Conservation (phyloP, 2,329 filamentous ascomycete species). For the Rhexocercosporidium sp. region DNA sequence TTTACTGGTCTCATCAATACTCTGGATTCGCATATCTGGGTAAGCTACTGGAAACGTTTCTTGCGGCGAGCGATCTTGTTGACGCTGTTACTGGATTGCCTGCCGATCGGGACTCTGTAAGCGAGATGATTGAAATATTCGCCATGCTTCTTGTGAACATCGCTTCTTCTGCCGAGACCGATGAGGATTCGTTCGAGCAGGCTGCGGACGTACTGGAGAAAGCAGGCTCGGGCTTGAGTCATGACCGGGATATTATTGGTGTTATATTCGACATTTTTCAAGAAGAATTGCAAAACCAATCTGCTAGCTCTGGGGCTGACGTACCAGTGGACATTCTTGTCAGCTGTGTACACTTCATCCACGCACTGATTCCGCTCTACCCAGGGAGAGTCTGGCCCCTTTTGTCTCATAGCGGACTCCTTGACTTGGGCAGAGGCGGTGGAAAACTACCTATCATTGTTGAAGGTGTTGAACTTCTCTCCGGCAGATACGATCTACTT, state of each 20-base stretch:
- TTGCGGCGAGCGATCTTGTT: constrained; percentile 57
- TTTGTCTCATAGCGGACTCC: constrained; percentile 78
- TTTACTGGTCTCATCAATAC: constrained; percentile 76
- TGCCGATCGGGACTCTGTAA: constrained; percentile 64
- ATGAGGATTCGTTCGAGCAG: constrained; percentile 42
- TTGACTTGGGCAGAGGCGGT: constrained; percentile 77
- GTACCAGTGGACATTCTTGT: constrained; percentile 64
- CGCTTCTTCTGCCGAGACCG: constrained; percentile 37
- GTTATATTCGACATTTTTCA: constrained; percentile 89
- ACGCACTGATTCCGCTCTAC: constrained; percentile 71
- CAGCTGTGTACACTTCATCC: constrained; percentile 80
- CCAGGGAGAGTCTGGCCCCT: constrained; percentile 91
- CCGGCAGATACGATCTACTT: constrained; percentile 78
- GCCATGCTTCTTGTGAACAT: constrained; percentile 66
- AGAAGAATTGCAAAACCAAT: constrained; percentile 57
- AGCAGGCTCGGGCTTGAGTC: constrained; percentile 58
- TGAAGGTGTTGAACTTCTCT: constrained; percentile 79
- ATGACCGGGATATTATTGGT: constrained; percentile 74
- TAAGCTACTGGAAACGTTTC: constrained; percentile 72
- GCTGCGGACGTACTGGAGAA: constrained; percentile 56
- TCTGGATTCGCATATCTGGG: constrained; percentile 82
- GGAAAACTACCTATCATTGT: constrained; percentile 80
- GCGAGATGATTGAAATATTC: constrained; percentile 77
- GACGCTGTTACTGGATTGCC: constrained; percentile 49
- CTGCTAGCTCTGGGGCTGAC: constrained; percentile 47